These are phyloP conservation scores for Solanum hybrid DNA, from an alignment of 305 asterid genomes.

Conservation along the genomic window DNA sequence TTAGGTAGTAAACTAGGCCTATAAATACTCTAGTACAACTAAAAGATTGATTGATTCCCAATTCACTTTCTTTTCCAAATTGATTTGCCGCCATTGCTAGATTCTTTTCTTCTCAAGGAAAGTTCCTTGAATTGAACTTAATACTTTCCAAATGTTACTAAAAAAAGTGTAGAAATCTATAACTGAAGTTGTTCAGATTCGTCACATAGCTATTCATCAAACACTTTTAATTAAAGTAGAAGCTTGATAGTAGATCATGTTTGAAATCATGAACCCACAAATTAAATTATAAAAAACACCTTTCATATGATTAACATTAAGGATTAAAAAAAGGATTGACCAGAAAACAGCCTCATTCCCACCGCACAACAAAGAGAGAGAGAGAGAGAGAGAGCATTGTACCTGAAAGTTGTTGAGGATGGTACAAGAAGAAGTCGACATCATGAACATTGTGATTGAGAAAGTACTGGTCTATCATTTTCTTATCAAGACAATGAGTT, in stretches of 20 bases:
- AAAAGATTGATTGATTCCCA: neutral
- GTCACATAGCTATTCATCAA: no score
- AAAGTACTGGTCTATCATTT: neutral
- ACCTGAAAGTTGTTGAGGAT: neutral
- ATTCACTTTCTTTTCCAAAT: neutral
- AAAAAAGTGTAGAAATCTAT: neutral
- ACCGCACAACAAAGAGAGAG: neutral
- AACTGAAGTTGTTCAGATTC: neutral
- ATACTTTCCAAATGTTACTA: neutral
- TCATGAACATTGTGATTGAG: neutral
- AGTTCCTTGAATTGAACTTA: neutral
- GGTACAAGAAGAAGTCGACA: neutral
- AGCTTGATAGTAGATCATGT: no score
- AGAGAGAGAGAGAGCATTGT: neutral
- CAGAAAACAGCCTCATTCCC: neutral
- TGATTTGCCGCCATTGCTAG: neutral
- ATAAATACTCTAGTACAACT: neutral
- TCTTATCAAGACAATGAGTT: neutral
- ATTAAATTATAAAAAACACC: neutral
- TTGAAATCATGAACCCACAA: neutral
- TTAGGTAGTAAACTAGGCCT: neutral
- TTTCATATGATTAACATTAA: neutral
- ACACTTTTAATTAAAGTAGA: no score
- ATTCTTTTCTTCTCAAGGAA: neutral
- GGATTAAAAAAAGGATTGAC: neutral